Conservation (phyloP, 2,329 filamentous ascomycete species). For the Neofusicoccum ribis region DNA sequence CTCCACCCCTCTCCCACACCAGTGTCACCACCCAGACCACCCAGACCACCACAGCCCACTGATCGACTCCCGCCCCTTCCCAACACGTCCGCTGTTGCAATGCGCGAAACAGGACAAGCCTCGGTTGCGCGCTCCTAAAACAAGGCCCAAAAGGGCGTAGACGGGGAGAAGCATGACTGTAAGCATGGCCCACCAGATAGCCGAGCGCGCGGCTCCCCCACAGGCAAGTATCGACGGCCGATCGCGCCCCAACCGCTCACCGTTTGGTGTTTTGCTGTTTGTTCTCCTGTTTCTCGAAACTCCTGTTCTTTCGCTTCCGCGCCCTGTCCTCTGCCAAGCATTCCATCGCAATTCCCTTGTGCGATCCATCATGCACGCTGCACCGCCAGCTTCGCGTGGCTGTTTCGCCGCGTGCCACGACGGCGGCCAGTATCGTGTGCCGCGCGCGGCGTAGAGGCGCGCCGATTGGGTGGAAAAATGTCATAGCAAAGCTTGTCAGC, state of each 20-base stretch:
- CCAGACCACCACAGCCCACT: neutral
- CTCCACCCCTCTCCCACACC: conserved; percentile 14
- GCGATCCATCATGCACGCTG: neutral
- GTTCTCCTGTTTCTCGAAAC: neutral
- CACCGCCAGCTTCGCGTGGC: neutral
- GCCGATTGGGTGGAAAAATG: conserved; percentile 16
- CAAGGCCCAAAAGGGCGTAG: conserved; percentile 2
- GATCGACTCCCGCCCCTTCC: conserved; percentile 12
- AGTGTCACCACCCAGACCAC: conserved; percentile 5
- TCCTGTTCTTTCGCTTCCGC: neutral
- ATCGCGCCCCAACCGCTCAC: neutral
- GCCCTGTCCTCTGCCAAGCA: neutral
- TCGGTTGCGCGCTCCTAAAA: conserved; percentile 9
- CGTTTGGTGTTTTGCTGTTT: conserved; percentile 3
- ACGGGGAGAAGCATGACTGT: conserved; percentile 8
- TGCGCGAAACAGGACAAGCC: conserved; percentile 16
- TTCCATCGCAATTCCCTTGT: neutral
- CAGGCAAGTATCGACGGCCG: conserved; percentile 11
- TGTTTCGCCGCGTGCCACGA: conserved; percentile 8
- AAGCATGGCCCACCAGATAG: conserved; percentile 5
- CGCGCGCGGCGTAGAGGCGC: neutral
- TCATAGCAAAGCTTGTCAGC: neutral
- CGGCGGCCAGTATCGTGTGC: neutral
- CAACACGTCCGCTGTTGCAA: neutral
- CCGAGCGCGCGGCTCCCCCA: conserved; percentile 3